Conservation (phyloP, 352 stramenopile species). For the Blastocystis sp. region DNA sequence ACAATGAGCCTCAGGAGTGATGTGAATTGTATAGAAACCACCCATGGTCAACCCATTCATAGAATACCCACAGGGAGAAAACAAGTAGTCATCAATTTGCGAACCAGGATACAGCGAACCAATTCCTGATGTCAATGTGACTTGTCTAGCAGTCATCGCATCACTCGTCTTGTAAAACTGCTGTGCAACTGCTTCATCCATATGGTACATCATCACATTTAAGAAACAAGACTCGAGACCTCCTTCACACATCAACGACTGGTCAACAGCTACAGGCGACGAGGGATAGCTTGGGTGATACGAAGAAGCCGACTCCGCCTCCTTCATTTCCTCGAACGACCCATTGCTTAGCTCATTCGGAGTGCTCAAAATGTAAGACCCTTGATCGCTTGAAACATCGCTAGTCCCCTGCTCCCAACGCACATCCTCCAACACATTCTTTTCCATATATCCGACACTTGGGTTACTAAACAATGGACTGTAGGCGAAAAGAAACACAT, state of each 20-base stretch:
- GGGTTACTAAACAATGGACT: not conserved
- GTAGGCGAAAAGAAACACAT: conserved; percentile 53
- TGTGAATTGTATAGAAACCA: conserved; percentile 96
- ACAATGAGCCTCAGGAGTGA: conserved; percentile 88
- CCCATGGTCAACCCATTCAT: conserved; percentile 95
- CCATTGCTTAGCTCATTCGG: not conserved
- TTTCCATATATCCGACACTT: not conserved
- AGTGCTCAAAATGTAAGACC: conserved; percentile 4
- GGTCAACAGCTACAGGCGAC: not conserved
- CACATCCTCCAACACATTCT: not conserved
- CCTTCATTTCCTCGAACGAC: not conserved
- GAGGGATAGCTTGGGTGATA: not conserved
- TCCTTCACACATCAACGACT: conserved; percentile 12
- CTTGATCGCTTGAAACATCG: not conserved
- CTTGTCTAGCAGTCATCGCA: conserved; percentile 60
- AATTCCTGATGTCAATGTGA: conserved; percentile 80
- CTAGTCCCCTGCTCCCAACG: not conserved
- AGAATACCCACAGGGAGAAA: conserved; percentile 91
- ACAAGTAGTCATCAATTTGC: conserved; percentile 86
- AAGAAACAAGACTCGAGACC: conserved; percentile 62
- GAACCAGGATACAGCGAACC: conserved; percentile 82
- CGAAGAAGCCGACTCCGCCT: not conserved
- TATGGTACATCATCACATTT: conserved; percentile 87
- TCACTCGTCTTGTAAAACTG: conserved; percentile 74
- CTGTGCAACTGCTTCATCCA: conserved; percentile 70